Conservation (phyloP, 306 rosid species). For the Carpinus fangiana region DNA sequence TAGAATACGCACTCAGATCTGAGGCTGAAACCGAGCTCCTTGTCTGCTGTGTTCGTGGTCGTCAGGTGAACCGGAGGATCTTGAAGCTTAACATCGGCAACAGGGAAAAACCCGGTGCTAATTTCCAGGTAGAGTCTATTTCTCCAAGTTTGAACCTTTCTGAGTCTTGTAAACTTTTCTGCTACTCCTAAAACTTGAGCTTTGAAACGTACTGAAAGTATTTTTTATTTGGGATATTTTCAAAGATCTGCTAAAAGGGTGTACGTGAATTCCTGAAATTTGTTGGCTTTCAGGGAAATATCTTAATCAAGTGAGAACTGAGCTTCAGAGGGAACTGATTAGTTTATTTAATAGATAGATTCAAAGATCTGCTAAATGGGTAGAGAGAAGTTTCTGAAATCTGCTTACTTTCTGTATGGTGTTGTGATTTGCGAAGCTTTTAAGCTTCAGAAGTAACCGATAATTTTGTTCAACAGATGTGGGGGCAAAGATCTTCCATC, state of each 20-base stretch:
- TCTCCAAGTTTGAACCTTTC: conserved; percentile 1
- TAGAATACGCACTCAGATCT: conserved; percentile 33
- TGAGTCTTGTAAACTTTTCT: neutral
- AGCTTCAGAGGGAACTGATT: conserved; percentile 8
- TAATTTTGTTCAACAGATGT: neutral
- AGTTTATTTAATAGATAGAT: neutral
- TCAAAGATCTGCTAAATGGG: neutral
- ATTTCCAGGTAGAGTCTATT: conserved; percentile 27
- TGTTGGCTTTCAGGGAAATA: neutral
- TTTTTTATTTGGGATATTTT: conserved; percentile 5
- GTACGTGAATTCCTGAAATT: neutral
- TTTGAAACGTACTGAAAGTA: conserved; percentile 1
- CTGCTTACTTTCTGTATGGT: neutral
- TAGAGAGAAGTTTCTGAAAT: conserved; percentile 4
- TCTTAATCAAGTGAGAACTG: neutral
- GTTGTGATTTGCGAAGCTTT: conserved; percentile 14
- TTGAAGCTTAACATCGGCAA: conserved; percentile 5
- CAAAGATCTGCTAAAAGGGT: conserved; percentile 18
- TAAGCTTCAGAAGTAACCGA: neutral
- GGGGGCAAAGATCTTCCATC: neutral
- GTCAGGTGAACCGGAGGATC: conserved; percentile 4
- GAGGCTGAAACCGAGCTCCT: neutral
- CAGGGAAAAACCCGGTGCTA: neutral
- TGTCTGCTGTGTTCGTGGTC: conserved; percentile 5
- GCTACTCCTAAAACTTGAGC: neutral